phyloP scores from a whole-genome alignment of 1,284 basidiomycete species.

The Ganoderma multipileum region DNA sequence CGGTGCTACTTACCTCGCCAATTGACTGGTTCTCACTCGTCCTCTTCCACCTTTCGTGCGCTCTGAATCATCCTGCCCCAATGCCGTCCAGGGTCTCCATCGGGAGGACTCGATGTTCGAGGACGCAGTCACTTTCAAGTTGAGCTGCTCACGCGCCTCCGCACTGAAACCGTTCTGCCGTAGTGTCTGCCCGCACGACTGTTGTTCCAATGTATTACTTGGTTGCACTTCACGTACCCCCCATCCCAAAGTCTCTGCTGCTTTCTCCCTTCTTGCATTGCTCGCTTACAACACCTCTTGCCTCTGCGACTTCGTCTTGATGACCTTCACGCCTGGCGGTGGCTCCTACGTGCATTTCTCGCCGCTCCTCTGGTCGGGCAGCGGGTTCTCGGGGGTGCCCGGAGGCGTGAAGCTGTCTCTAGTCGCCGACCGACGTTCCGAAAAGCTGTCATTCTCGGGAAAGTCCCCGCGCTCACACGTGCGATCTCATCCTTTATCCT shows the following conservation, averaged over 20 bases:
- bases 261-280: too few species aligned
- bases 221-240: too few species aligned
- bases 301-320: too few species aligned
- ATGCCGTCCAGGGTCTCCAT: not conserved
- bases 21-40: conserved; percentile 22
- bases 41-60: not conserved
- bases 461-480: not conserved
- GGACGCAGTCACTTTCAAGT: too few species aligned
- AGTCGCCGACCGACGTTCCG: conserved; percentile 1
- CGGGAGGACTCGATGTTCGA: not conserved
- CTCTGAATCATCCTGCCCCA: not conserved
- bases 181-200: too few species aligned
- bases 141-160: too few species aligned
- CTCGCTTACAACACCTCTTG: too few species aligned
- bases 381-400: not conserved
- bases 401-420: conserved; percentile 10
- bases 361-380: not conserved
- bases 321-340: not conserved
- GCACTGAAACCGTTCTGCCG: too few species aligned
- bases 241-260: too few species aligned
- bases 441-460: conserved; percentile 6
- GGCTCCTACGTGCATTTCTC: not conserved
- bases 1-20: not conserved
- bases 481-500: too few species aligned
- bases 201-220: too few species aligned